phyloP scores from a whole-genome alignment of 805 yeast species.

The Pachysolen tannophilus region DNA sequence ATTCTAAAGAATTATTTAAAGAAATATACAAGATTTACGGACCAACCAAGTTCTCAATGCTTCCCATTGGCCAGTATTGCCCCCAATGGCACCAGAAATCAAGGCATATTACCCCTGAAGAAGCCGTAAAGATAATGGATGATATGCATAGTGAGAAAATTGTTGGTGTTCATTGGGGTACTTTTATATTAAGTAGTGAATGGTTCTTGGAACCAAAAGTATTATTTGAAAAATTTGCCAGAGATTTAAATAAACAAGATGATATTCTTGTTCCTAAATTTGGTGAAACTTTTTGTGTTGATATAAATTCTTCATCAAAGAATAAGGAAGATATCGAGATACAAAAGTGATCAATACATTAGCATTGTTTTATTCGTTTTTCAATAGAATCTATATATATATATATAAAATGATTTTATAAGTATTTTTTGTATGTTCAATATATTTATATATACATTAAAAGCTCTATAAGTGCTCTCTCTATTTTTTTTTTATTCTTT shows the following conservation, averaged over 20 bases:
- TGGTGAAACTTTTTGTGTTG: conserved; percentile 61
- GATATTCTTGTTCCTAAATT: conserved; percentile 60
- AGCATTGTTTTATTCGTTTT: too few species aligned
- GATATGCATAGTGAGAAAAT: conserved; percentile 54
- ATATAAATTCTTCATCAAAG: too few species aligned
- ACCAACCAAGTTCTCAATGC: conserved; percentile 54
- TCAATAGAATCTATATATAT: too few species aligned
- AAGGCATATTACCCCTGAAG: conserved; percentile 79
- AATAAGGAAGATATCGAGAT: too few species aligned
- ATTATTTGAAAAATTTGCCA: conserved; percentile 44
- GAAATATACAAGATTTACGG: conserved; percentile 62
- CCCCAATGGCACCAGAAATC: conserved; percentile 94
- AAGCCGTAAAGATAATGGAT: conserved; percentile 58
- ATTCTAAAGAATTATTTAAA: conserved; percentile 62
- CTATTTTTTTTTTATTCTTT: too few species aligned
- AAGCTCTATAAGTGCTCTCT: too few species aligned
- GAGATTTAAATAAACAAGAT: conserved; percentile 23
- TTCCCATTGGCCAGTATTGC: conserved; percentile 93
- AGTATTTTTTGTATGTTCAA: too few species aligned
- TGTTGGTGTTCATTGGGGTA: conserved; percentile 96
- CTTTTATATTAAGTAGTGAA: conserved; percentile 84
- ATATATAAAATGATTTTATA: too few species aligned
- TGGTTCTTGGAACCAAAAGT: conserved; percentile 78
- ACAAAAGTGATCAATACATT: too few species aligned
- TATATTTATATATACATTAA: too few species aligned